Percentiles rank a stretch among this genome's conserved stretches.
Evolutionary conservation across 1,284 basidiomycete genomes (phyloP).

Genomic region (Ustilago trichophora): DNA sequence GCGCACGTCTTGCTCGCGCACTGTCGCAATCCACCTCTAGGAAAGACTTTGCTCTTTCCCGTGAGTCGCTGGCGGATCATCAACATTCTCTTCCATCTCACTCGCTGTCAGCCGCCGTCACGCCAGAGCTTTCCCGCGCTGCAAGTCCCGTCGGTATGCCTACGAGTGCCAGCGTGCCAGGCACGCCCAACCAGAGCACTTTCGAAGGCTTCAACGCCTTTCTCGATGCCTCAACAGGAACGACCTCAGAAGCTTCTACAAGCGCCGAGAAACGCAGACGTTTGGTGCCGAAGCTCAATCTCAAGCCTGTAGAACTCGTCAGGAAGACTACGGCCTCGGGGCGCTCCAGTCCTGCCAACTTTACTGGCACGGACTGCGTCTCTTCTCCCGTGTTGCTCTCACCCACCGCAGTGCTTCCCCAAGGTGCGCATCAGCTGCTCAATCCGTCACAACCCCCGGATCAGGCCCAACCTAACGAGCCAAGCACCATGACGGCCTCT

Average conservation of each 20-base stretch:
- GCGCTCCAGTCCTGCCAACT: slow-evolving; percentile 22
- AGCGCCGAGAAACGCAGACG: slow-evolving; percentile 21
- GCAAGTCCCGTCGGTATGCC: slow-evolving; percentile 36
- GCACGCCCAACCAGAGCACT: slow-evolving; percentile 40
- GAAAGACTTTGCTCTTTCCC: slow-evolving; percentile 19
- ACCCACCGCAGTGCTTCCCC: slow-evolving; percentile 11
- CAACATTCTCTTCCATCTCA: slow-evolving; percentile 12
- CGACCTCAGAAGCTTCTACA: neutral
- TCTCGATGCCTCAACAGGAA: neutral
- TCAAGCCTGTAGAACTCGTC: slow-evolving; percentile 24
- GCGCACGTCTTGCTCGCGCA: slow-evolving; percentile 35
- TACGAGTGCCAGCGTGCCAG: slow-evolving; percentile 32
- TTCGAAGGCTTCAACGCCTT: slow-evolving; percentile 15
- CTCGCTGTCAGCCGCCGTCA: slow-evolving; percentile 30
- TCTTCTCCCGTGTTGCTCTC: slow-evolving; percentile 33
- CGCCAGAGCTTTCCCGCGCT: slow-evolving; percentile 41
- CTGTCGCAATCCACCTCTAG: slow-evolving; percentile 23
- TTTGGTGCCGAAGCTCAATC: slow-evolving; percentile 32
- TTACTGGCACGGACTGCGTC: slow-evolving; percentile 21
- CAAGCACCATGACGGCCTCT: neutral
- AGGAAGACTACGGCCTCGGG: slow-evolving; percentile 21
- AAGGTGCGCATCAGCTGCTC: slow-evolving; percentile 2
- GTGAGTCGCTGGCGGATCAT: slow-evolving; percentile 9
- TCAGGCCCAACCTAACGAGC: neutral
- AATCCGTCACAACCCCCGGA: neutral